Evolutionary conservation across 2,329 filamentous ascomycete species (phyloP).

Genomic region (Setomelanomma holmii): DNA sequence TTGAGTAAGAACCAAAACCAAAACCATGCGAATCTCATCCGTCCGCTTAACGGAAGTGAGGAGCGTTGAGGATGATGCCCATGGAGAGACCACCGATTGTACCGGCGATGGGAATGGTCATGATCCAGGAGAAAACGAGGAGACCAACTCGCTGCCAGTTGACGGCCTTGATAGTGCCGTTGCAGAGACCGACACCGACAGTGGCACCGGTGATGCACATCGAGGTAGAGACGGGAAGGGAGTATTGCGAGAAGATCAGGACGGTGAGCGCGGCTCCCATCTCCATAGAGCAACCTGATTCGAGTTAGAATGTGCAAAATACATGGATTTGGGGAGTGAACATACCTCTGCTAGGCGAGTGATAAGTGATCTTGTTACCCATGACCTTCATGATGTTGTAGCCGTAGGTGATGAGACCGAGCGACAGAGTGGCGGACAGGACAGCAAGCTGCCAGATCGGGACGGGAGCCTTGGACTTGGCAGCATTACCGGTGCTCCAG

Average conservation of each 20-base stretch:
- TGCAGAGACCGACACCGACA: slow-evolving; percentile 79
- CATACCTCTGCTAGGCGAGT: slow-evolving; percentile 61
- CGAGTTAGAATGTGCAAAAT: slow-evolving; percentile 12
- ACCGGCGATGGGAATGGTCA: slow-evolving; percentile 67
- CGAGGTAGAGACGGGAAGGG: slow-evolving; percentile 73
- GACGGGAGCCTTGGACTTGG: slow-evolving; percentile 68
- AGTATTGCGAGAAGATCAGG: slow-evolving; percentile 76
- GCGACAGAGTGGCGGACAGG: slow-evolving; percentile 66
- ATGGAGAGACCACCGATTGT: slow-evolving; percentile 58
- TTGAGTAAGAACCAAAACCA: background rate
- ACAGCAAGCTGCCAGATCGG: slow-evolving; percentile 80
- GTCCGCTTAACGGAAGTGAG: slow-evolving; percentile 54
- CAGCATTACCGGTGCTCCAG: slow-evolving; percentile 66
- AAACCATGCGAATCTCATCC: background rate
- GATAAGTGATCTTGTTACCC: slow-evolving; percentile 82
- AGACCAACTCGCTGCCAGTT: slow-evolving; percentile 76
- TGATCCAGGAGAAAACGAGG: slow-evolving; percentile 71
- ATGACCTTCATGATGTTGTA: slow-evolving; percentile 90
- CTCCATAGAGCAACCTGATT: slow-evolving; percentile 71
- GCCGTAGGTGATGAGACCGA: slow-evolving; percentile 74
- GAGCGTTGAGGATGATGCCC: slow-evolving; percentile 64
- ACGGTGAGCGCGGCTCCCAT: slow-evolving; percentile 80
- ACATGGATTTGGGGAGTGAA: background rate
- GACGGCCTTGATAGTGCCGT: slow-evolving; percentile 73
- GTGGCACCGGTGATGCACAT: slow-evolving; percentile 81